Percentiles rank a stretch among this genome's conserved stretches.
Conservation (phyloP, 2,329 filamentous ascomycete genomes). For the Colletotrichum orchidophilum region DNA sequence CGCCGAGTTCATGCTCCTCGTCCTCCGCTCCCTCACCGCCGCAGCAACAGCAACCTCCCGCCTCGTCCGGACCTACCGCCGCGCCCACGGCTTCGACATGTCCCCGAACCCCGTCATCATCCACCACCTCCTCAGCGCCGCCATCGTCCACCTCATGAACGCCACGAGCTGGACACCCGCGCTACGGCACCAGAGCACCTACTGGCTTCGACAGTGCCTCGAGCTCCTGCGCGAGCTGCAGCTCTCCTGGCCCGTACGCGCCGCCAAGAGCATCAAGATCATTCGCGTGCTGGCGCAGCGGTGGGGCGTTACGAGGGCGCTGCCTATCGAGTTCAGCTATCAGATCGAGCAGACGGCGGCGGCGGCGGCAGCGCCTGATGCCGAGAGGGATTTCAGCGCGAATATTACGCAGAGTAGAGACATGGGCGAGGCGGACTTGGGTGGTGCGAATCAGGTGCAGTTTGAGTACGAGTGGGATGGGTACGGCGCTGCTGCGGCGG, state of each 20-base stretch:
- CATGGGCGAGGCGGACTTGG: background rate
- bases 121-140: slow-evolving; percentile 34
- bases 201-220: slow-evolving; percentile 33
- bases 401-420: background rate
- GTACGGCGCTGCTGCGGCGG: background rate
- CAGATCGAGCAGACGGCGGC: background rate
- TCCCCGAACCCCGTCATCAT: slow-evolving; percentile 32
- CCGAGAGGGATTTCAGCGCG: background rate
- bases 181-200: slow-evolving; percentile 28
- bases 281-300: slow-evolving; percentile 21
- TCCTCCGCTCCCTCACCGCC: slow-evolving; percentile 31
- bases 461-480: slow-evolving; percentile 23
- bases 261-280: slow-evolving; percentile 17
- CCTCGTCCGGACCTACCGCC: slow-evolving; percentile 29
- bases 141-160: slow-evolving; percentile 35
- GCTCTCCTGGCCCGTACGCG: slow-evolving; percentile 9
- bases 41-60: slow-evolving; percentile 27
- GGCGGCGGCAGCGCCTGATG: background rate
- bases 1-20: slow-evolving; percentile 27
- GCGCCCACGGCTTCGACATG: slow-evolving; percentile 22
- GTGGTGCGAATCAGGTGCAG: background rate
- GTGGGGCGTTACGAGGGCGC: slow-evolving; percentile 25
- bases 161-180: slow-evolving; percentile 27
- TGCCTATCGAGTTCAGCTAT: slow-evolving; percentile 16
- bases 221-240: slow-evolving; percentile 26